These are phyloP conservation scores for Penicillium sp. DNA, from an alignment of 2,329 filamentous ascomycete species.

Conservation along the genomic window DNA sequence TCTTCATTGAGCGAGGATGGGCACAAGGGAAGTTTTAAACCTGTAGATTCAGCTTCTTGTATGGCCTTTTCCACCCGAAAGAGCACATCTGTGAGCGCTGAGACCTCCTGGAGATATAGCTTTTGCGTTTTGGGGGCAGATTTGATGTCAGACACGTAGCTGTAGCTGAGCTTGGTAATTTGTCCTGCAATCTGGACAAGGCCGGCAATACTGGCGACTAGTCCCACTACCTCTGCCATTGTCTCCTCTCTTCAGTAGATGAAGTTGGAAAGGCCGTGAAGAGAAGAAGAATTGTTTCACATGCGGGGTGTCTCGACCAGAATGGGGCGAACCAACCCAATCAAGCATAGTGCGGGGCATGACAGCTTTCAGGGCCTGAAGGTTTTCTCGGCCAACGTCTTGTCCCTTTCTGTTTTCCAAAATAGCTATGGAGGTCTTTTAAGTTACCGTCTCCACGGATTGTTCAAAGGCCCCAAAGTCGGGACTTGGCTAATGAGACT, in stretches of 20 bases:
- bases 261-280: background rate
- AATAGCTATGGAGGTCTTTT: too few species aligned
- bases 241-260: background rate
- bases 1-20: background rate
- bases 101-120: background rate
- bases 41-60: background rate
- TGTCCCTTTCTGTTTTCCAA: too few species aligned
- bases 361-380: too few species aligned
- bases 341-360: background rate
- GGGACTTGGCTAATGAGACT: background rate
- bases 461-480: too few species aligned
- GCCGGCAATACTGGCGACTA: background rate
- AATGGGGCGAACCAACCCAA: background rate
- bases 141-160: background rate
- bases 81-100: background rate
- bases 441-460: too few species aligned
- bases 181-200: background rate
- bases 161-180: background rate
- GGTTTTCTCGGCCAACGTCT: too few species aligned
- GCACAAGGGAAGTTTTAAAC: background rate
- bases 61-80: background rate
- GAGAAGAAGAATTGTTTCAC: background rate
- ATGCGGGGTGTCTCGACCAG: too few species aligned
- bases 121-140: background rate
- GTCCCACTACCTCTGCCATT: background rate